A percentile compares a stretch with the other conserved stretches of the same genome.
phyloP scores from a whole-genome alignment of 1,139 yeast genomes.

The Yamadazyma kanchanaburiensis region DNA sequence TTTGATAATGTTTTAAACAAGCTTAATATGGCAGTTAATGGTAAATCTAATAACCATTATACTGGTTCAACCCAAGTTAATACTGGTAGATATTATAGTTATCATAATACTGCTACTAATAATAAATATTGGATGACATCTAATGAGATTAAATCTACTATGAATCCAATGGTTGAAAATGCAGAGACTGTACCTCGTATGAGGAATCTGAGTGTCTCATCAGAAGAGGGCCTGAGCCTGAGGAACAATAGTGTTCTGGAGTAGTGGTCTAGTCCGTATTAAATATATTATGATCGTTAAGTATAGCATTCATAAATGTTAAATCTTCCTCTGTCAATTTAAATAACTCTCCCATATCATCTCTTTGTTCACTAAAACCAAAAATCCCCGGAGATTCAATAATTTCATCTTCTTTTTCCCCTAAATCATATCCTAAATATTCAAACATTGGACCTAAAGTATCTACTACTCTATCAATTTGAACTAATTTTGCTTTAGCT shows the following conservation, averaged over 20 bases:
- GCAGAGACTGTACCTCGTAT: constrained; percentile 13
- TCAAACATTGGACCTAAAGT: constrained; percentile 9
- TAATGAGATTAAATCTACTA: constrained; percentile 5
- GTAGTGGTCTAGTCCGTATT: constrained; percentile 5
- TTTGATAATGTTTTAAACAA: constrained; percentile 39
- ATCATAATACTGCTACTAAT: constrained; percentile 34
- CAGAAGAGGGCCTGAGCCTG: constrained; percentile 8
- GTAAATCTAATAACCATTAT: constrained; percentile 33
- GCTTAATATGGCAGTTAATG: constrained; percentile 28
- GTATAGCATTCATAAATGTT: constrained; percentile 7
- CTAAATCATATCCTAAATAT: not conserved
- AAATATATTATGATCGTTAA: constrained; percentile 6
- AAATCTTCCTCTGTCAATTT: constrained; percentile 7
- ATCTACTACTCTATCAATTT: constrained; percentile 15
- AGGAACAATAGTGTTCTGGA: constrained; percentile 10
- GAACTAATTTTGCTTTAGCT: constrained; percentile 22
- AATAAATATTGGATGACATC: constrained; percentile 41
- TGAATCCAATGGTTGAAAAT: constrained; percentile 3
- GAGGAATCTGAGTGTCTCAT: constrained; percentile 5
- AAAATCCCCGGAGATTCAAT: too few species aligned
- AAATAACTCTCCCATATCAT: constrained; percentile 3
- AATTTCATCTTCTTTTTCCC: not conserved
- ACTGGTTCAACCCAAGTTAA: constrained; percentile 32
- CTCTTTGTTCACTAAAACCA: too few species aligned
- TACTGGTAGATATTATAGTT: constrained; percentile 35